phyloP scores from a whole-genome alignment of 148 eudicot genomes.

The Pouteria glomerata region DNA sequence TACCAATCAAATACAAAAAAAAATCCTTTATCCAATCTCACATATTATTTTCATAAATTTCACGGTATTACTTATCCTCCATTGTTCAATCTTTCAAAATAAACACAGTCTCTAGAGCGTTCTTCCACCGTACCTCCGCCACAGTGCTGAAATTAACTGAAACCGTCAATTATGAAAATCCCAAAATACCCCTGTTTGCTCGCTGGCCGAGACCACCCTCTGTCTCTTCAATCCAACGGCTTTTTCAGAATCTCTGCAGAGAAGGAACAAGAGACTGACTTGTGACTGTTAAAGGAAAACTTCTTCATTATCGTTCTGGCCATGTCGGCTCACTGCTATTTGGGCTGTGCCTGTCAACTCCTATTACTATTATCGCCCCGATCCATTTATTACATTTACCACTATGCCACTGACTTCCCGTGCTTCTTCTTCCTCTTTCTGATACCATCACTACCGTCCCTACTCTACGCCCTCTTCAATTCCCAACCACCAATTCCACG shows the following conservation, averaged over 20 bases:
- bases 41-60: no score
- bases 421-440: background rate
- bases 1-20: no score
- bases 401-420: conserved; percentile 16
- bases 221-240: background rate
- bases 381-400: conserved; percentile 28
- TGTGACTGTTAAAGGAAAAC: no score
- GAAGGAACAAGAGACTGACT: background rate
- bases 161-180: background rate
- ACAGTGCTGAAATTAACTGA: background rate
- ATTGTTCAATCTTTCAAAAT: no score
- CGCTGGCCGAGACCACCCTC: background rate
- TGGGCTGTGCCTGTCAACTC: conserved; percentile 1
- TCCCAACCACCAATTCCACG: conserved; percentile 22
- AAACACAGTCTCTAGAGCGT: no score
- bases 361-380: conserved; percentile 18
- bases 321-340: background rate
- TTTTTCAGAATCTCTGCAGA: background rate
- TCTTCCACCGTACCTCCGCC: background rate
- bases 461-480: conserved; percentile 7
- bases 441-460: background rate
- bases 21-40: no score
- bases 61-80: no score
- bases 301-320: background rate
- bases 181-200: background rate